Conservation (phyloP, 2,329 filamentous ascomycete species). For the Coniella lustricola region DNA sequence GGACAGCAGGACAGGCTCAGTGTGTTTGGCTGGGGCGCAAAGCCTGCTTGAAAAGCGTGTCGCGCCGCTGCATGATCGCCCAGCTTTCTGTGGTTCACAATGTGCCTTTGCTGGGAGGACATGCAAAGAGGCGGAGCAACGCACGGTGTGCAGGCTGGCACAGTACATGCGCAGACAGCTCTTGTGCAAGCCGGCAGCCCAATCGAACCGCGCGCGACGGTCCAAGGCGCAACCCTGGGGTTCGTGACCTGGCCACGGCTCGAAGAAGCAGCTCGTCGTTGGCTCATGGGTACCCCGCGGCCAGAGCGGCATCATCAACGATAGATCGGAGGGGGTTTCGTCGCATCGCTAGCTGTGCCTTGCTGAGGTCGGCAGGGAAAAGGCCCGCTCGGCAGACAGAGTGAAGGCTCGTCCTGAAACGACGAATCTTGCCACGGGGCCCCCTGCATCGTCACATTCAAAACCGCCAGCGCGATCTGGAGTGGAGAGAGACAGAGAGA, state of each 20-base stretch:
- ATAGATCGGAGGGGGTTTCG: not conserved
- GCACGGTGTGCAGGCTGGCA: constrained; percentile 12
- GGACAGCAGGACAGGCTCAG: not conserved
- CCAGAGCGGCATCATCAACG: not conserved
- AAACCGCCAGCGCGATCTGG: constrained; percentile 7
- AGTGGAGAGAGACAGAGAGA: not conserved
- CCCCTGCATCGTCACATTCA: constrained; percentile 13
- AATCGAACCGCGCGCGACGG: constrained; percentile 8
- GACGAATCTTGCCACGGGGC: not conserved
- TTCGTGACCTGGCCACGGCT: not conserved
- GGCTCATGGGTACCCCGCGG: not conserved
- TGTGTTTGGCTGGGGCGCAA: no score
- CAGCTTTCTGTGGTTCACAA: constrained; percentile 3
- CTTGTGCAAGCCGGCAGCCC: constrained; percentile 1
- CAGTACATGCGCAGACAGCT: constrained; percentile 6
- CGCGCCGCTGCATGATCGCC: not conserved
- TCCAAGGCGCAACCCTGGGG: constrained; percentile 2
- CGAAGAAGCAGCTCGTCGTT: constrained; percentile 5
- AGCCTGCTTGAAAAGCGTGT: not conserved
- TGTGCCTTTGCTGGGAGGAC: not conserved
- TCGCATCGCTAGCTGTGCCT: not conserved
- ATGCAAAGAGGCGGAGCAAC: constrained; percentile 11
- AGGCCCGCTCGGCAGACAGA: not conserved
- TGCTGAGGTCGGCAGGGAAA: not conserved
- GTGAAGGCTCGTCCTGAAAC: constrained; percentile 10